Conservation (phyloP, 352 stramenopile species). For the Phytophthora lateralis region DNA sequence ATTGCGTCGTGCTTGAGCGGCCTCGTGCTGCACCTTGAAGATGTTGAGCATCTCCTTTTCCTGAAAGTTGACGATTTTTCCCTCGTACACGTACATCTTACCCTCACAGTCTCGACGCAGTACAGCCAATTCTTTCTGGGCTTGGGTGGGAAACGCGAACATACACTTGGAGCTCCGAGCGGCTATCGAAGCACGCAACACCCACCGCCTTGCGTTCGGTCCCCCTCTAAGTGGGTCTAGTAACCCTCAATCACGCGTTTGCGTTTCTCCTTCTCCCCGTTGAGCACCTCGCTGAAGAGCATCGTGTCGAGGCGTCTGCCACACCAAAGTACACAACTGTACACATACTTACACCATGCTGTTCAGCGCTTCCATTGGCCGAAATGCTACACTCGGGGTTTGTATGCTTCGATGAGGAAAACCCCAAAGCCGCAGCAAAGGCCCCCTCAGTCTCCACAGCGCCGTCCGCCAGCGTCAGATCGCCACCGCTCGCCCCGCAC, state of each 20-base stretch:
- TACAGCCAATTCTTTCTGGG: conserved; percentile 36
- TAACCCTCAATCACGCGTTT: too few species aligned
- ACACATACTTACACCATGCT: neutral
- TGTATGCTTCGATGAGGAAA: neutral
- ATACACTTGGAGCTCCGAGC: too few species aligned
- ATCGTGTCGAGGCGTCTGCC: too few species aligned
- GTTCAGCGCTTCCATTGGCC: neutral
- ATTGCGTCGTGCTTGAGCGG: conserved; percentile 43
- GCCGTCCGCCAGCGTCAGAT: neutral
- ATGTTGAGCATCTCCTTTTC: conserved; percentile 71
- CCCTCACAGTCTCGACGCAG: conserved; percentile 51
- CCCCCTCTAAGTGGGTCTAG: too few species aligned
- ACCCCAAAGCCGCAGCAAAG: neutral
- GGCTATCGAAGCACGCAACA: too few species aligned
- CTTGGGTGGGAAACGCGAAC: too few species aligned
- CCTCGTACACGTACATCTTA: conserved; percentile 60
- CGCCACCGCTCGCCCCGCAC: neutral
- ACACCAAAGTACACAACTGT: neutral
- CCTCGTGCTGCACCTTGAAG: conserved; percentile 72
- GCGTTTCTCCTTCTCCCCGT: too few species aligned
- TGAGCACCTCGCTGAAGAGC: too few species aligned
- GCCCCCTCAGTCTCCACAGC: neutral
- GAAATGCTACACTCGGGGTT: neutral
- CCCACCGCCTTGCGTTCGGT: too few species aligned
- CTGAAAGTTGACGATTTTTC: conserved; percentile 56